Evolutionary conservation across 495 filamentous ascomycete genomes (phyloP).

Genomic region (Podospora australis): DNA sequence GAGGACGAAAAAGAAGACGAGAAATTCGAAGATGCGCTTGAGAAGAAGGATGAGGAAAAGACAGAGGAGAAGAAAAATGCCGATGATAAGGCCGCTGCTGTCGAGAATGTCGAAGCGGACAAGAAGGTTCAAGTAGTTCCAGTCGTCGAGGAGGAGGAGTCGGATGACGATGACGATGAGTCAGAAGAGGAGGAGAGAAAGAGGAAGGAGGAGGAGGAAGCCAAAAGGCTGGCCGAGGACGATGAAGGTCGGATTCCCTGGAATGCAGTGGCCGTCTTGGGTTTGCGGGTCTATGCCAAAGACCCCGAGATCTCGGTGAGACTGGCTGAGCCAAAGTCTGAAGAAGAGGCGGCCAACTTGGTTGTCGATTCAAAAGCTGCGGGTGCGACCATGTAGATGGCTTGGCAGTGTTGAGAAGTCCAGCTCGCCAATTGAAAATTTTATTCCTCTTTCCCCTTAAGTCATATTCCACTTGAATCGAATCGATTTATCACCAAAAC

Average conservation of each 20-base stretch:
- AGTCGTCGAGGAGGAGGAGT: not conserved
- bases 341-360: conserved; percentile 43
- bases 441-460: no score
- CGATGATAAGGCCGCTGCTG: not conserved
- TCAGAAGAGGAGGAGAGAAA: not conserved
- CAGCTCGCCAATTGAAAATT: no score
- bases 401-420: no score
- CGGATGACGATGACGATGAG: not conserved
- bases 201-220: conserved; percentile 1
- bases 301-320: conserved; percentile 23
- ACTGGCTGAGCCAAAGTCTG: conserved; percentile 25
- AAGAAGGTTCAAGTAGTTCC: not conserved
- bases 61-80: not conserved
- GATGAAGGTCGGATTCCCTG: conserved; percentile 59
- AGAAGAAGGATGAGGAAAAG: not conserved
- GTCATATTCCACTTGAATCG: no score
- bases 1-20: not conserved
- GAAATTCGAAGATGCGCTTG: not conserved
- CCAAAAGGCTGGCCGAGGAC: not conserved
- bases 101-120: not conserved
- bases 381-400: conserved; percentile 21
- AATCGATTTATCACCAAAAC: no score
- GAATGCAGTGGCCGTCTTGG: conserved; percentile 81
- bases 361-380: conserved; percentile 35
- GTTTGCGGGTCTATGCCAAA: conserved; percentile 64